Base-by-base conservation (phyloP, 441 rosid species). In the Gossypium aridum region DNA sequence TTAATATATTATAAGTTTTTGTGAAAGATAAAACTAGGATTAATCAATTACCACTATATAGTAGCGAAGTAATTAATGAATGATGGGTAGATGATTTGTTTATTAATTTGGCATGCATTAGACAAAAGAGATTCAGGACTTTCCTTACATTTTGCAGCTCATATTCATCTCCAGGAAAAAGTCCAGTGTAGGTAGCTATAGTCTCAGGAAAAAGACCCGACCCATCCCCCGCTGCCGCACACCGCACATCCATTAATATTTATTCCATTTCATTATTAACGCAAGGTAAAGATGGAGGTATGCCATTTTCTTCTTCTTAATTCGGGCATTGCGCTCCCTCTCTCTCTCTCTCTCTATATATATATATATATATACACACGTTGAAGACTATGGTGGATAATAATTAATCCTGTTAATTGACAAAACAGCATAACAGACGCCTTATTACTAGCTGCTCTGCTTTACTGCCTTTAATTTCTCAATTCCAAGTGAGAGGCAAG, bases 361-460 rank as follows among this genome's bases (percentile, higher is more conserved):
- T 37, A 37, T 1, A 39, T 39, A 39, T 39, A 39, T 39, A 37
- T 37, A 37, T 37, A 37, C 2, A 39, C 12, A 39, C 45, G 45
- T 7, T 26, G 51, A 61, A 53, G 56, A 66, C 9, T 37, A 7
- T 55, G 72, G 57, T 16, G 39, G 70, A 45, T 43, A 71, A 57
- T 75, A 75, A 79, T 8, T 1, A 56, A 64, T 75, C 70, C 54
- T 75, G 76, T 71, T 64, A 71, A 70, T 71, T 34, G 14, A 17
- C 51, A 64, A 47, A 45, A 67, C 68, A 70, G 70, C 78, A 64
- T 23, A 56, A 75, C 22, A 25, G 19, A 20, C 82, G 82, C 71
- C 79, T 59, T 51, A 8, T 10, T 72, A 66, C 57, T 16, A 28
- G 81, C 23, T 70, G 65, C 16, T 25, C 61, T 10, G 49, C 26